These are phyloP conservation scores for Pseudogymnoascus sp. DNA, from an alignment of 2,329 filamentous ascomycete species.

Conservation along the genomic window DNA sequence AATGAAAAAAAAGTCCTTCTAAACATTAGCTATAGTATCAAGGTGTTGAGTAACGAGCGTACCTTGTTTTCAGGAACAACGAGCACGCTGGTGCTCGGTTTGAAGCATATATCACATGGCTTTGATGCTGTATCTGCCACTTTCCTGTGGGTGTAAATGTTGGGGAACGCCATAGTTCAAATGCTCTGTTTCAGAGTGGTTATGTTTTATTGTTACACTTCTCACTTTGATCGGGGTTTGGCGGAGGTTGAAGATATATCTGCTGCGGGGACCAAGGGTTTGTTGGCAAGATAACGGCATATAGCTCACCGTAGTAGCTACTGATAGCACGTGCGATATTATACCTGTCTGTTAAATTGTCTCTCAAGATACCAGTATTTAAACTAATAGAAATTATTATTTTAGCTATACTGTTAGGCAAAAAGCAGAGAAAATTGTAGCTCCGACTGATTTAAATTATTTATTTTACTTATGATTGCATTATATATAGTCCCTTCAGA, in stretches of 20 bases:
- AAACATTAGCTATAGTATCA: neutral
- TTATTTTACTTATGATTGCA: neutral
- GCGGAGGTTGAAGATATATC: conserved; percentile 2
- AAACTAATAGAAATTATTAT: neutral
- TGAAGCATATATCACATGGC: conserved; percentile 86
- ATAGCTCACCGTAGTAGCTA: conserved; percentile 1
- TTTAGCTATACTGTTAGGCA: neutral
- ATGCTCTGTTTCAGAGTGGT: neutral
- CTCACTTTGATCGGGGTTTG: neutral
- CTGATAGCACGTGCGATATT: conserved; percentile 2
- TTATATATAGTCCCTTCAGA: neutral
- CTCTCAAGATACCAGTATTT: neutral
- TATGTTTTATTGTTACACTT: neutral
- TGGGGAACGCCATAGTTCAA: conserved; percentile 48
- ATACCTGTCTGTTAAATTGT: neutral
- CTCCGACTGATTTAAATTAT: neutral
- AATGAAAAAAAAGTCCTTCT: conserved; percentile 82
- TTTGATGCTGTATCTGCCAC: conserved; percentile 80
- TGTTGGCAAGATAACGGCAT: conserved; percentile 8
- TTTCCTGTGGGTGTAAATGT: conserved; percentile 76
- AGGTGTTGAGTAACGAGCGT: conserved; percentile 17
- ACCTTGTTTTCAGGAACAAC: conserved; percentile 89
- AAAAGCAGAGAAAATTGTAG: neutral
- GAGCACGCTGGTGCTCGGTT: conserved; percentile 76
- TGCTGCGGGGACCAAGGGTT: neutral